Evolutionary conservation across 352 stramenopile genomes (phyloP).

Genomic region (Phytophthora fragariaefolia): DNA sequence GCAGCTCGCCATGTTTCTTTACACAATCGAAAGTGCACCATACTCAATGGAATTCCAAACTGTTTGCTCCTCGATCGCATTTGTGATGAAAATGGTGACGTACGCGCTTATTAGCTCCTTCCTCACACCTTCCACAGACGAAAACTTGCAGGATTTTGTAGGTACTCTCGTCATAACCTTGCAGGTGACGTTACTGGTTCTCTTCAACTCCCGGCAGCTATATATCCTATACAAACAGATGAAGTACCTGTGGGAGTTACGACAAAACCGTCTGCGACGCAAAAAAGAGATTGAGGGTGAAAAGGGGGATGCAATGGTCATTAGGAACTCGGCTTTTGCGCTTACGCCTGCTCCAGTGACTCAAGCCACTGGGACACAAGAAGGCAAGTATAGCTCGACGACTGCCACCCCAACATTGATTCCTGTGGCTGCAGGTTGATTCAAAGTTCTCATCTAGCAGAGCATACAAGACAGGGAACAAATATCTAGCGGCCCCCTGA

Average conservation of each 20-base stretch:
- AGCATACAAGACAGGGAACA: constrained; percentile 20
- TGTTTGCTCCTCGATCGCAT: constrained; percentile 67
- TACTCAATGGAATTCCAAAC: constrained; percentile 83
- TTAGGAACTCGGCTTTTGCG: constrained; percentile 41
- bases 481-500: constrained; percentile 27
- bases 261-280: constrained; percentile 44
- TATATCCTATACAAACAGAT: constrained; percentile 84
- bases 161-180: constrained; percentile 72
- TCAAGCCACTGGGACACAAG: constrained; percentile 35
- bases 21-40: constrained; percentile 63
- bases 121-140: constrained; percentile 58
- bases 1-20: constrained; percentile 80
- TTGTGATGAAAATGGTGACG: constrained; percentile 87
- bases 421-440: constrained; percentile 29
- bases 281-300: constrained; percentile 34
- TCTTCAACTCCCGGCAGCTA: constrained; percentile 82
- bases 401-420: constrained; percentile 24
- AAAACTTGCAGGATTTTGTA: constrained; percentile 58
- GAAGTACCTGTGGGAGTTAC: constrained; percentile 62
- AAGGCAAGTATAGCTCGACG: constrained; percentile 48
- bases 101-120: constrained; percentile 85
- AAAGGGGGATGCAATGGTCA: constrained; percentile 37
- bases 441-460: constrained; percentile 13
- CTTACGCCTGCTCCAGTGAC: constrained; percentile 46
- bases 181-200: constrained; percentile 65